Evolutionary conservation across 2,329 filamentous ascomycete genomes (phyloP).

Genomic region (Talaromyces pinophilus): DNA sequence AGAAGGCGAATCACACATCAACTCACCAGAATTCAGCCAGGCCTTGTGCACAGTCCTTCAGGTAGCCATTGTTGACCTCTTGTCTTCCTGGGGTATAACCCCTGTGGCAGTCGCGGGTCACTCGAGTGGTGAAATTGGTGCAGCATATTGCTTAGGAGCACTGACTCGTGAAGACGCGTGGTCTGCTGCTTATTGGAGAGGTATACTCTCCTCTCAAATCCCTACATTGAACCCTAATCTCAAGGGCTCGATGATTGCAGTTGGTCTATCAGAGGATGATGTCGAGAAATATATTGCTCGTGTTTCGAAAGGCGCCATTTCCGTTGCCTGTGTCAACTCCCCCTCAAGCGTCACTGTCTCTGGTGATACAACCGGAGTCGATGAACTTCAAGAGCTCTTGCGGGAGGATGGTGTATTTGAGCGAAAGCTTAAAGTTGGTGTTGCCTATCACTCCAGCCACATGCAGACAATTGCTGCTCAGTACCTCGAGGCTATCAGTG

Average conservation of each 20-base stretch:
- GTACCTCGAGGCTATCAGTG: not conserved
- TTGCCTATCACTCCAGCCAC: conserved; percentile 38
- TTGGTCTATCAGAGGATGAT: conserved; percentile 37
- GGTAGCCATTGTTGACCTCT: conserved; percentile 49
- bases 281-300: conserved; percentile 28
- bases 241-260: conserved; percentile 58
- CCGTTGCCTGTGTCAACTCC: conserved; percentile 41
- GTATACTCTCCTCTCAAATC: conserved; percentile 43
- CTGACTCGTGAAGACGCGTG: conserved; percentile 38
- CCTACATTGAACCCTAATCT: conserved; percentile 20
- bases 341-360: conserved; percentile 34
- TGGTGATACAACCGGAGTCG: conserved; percentile 26
- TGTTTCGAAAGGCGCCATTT: conserved; percentile 26
- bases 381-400: conserved; percentile 28
- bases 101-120: conserved; percentile 49
- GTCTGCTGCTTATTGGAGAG: conserved; percentile 51
- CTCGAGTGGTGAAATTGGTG: conserved; percentile 53
- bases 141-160: conserved; percentile 48
- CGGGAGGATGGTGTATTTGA: conserved; percentile 31
- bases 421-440: conserved; percentile 33
- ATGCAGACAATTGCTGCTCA: conserved; percentile 28
- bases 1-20: not conserved
- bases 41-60: conserved; percentile 40
- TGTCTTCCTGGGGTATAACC: conserved; percentile 48
- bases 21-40: conserved; percentile 7